Evolutionary conservation across 1,284 basidiomycete genomes (phyloP).

Genomic region (Ceratobasidium sp.): DNA sequence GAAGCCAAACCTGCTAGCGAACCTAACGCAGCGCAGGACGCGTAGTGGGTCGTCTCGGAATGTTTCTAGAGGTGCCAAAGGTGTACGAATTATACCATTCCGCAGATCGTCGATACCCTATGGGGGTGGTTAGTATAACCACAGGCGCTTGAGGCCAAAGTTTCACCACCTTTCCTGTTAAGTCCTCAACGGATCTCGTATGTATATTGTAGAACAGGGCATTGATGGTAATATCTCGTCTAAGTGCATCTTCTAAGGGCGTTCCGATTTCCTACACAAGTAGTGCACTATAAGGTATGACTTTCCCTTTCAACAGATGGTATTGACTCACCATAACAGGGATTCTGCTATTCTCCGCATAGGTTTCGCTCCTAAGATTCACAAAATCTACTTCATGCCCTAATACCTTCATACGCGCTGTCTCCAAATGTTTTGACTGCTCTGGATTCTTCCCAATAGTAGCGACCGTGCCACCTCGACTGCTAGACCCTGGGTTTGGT

Average conservation of each 20-base stretch:
- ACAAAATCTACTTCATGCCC: slow-evolving; percentile 94
- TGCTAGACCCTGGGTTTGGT: background rate
- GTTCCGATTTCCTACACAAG: slow-evolving; percentile 85
- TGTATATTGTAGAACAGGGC: slow-evolving; percentile 98
- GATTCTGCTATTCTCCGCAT: slow-evolving; percentile 88
- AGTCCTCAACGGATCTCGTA: slow-evolving; percentile 88
- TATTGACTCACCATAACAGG: slow-evolving; percentile 79
- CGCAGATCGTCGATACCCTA: slow-evolving; percentile 88
- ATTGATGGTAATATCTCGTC: slow-evolving; percentile 97
- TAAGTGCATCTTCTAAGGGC: slow-evolving; percentile 89
- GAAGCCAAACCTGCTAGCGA: slow-evolving; percentile 92
- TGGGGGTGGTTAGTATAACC: slow-evolving; percentile 14
- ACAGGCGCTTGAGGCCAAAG: background rate
- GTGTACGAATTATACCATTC: slow-evolving; percentile 88
- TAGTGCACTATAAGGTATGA: background rate
- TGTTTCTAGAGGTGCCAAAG: slow-evolving; percentile 86
- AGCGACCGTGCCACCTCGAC: slow-evolving; percentile 55
- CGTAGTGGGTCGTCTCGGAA: slow-evolving; percentile 96
- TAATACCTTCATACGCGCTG: slow-evolving; percentile 88
- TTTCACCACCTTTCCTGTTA: slow-evolving; percentile 76
- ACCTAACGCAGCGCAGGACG: slow-evolving; percentile 90
- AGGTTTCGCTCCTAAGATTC: slow-evolving; percentile 93
- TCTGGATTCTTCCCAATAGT: slow-evolving; percentile 96
- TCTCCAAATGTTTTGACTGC: slow-evolving; percentile 98
- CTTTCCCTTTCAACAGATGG: background rate